Base-by-base conservation (phyloP, 371 early-diverging fungal genomes). In the Nematocida homosporus region DNA sequence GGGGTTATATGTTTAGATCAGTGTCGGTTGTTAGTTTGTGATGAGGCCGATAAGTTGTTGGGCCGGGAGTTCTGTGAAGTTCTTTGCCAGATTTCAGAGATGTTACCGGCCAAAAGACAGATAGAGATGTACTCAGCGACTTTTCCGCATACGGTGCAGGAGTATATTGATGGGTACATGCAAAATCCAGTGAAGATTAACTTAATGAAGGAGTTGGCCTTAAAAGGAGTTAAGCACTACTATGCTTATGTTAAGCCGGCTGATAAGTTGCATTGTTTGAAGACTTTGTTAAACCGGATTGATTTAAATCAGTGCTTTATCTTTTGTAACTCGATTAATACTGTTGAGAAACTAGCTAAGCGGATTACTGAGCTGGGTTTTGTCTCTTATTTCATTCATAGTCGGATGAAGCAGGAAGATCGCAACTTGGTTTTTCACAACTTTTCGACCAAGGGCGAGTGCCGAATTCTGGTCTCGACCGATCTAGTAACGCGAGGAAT, bases 231-330 rank as follows among this genome's bases (percentile, higher is more conserved):
- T 18, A 93, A 93, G 13, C 99, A 97, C 83, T 98, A 90, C 84
- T 98, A 96, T 85, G 94, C 93, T 20, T 93, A 89, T 84, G 95
- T 98, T 2, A 93, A 95, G 82, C 92, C 93, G 81, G 87, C 90
- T 66, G 93, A 96, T 81, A 97, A 97, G 83, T 92, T 95, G 1
- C 94, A 94, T 81, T 95, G 89, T 81, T 85, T 93, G 51, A 95
- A 94, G 85, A 94, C 95, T 0, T 86, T 97, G 29, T 93, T 95
- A 77, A 92, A 92, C 2, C 93, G 83, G 89, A 88, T 96, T 25
- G 92, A 93, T 87, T 91, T 96, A 87, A 94, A 95, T 84, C 95
- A 97, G 86, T 94, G 94, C 61, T 94, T 96, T 78, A 95, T 97
- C 81, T 97, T 95, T 84, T 94, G 95, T 85, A 95, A 94, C 86